Conservation (phyloP, 305 asterid genomes). For the Caryopteris hybrid region DNA sequence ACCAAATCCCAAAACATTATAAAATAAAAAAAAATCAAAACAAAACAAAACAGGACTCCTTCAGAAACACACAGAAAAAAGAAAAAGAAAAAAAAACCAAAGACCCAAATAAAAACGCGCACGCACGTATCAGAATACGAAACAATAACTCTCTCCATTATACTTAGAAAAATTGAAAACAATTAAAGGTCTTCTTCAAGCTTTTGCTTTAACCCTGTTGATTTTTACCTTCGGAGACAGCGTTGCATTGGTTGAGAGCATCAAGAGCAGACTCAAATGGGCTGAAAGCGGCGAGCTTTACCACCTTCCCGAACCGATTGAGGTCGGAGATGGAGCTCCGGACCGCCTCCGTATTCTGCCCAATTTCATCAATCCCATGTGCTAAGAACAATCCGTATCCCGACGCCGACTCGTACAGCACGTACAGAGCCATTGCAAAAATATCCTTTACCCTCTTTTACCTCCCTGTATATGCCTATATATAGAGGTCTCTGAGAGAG, state of each 20-base stretch:
- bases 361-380: slow-evolving; percentile 81
- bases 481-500: neutral
- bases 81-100: too few species aligned
- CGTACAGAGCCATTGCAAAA: slow-evolving; percentile 49
- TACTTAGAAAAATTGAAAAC: neutral
- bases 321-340: slow-evolving; percentile 78
- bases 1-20: neutral
- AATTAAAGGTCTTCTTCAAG: neutral
- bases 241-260: slow-evolving; percentile 85
- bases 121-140: neutral
- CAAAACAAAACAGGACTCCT: neutral
- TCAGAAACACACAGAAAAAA: neutral
- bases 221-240: slow-evolving; percentile 78
- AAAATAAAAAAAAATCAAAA: too few species aligned
- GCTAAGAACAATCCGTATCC: slow-evolving; percentile 65
- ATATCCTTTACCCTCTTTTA: neutral
- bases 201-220: neutral
- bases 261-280: slow-evolving; percentile 88
- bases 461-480: neutral
- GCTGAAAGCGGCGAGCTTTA: slow-evolving; percentile 63
- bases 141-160: neutral
- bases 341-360: slow-evolving; percentile 85
- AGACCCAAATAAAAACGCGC: too few species aligned
- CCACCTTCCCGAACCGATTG: slow-evolving; percentile 80
- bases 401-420: slow-evolving; percentile 76